phyloP scores from a whole-genome alignment of 192 early-diverging fungal species.

The Mortierella antarctica region DNA sequence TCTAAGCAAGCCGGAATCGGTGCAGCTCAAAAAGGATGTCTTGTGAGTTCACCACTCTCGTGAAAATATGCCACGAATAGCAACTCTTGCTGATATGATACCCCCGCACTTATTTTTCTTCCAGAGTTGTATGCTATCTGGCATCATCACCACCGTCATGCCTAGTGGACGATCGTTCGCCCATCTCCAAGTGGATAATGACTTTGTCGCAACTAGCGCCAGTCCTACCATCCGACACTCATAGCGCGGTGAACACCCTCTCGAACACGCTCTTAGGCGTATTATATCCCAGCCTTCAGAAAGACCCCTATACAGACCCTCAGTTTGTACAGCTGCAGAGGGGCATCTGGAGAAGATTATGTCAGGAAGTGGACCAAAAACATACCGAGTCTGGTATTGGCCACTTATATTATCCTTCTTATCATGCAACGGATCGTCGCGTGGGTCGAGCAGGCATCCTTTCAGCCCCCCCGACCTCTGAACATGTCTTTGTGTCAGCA shows the following conservation, averaged over 20 bases:
- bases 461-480: constrained; percentile 10
- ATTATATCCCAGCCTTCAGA: constrained; percentile 1
- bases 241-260: neutral
- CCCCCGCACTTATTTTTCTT: neutral
- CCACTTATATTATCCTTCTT: neutral
- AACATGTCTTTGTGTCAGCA: constrained; percentile 19
- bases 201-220: neutral
- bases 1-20: neutral
- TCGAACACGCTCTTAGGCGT: neutral
- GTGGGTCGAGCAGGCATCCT: constrained; percentile 17
- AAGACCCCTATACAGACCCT: neutral
- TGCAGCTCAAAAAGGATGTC: constrained; percentile 13
- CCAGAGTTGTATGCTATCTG: constrained; percentile 5
- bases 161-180: constrained; percentile 1
- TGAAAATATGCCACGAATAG: no score
- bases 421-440: constrained; percentile 14
- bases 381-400: neutral
- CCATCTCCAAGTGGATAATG: constrained; percentile 13
- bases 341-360: neutral
- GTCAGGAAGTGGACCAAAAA: neutral
- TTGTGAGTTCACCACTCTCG: constrained; percentile 1
- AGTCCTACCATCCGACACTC: neutral
- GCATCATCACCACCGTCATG: constrained; percentile 10
- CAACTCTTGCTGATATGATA: constrained; percentile 13
- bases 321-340: constrained; percentile 7